A percentile compares a stretch with the other conserved stretches of the same genome.
Evolutionary conservation across 257 asterid genomes (phyloP).

Genomic region (Solanum gandarillasii): DNA sequence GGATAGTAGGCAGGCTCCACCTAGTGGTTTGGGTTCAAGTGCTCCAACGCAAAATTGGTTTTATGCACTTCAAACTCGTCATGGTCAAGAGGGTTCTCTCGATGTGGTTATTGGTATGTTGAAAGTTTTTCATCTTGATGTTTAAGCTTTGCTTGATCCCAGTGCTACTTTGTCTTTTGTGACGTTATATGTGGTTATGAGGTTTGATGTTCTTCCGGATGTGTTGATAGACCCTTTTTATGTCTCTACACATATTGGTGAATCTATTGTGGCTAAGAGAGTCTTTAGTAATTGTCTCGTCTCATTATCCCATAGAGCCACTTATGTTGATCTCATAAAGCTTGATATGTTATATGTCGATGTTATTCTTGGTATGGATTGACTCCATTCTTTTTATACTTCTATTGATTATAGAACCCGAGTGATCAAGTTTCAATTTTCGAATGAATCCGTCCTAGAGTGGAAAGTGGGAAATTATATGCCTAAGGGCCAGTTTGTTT

Average conservation of each 20-base stretch:
- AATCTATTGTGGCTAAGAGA: background rate
- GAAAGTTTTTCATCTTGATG: background rate
- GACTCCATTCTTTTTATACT: background rate
- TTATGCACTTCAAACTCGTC: background rate
- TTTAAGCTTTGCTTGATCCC: background rate
- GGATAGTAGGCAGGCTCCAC: background rate
- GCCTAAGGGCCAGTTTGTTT: background rate
- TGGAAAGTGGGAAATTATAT: background rate
- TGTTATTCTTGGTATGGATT: background rate
- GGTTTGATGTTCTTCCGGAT: background rate
- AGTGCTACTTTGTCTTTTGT: no score
- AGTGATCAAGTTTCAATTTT: background rate
- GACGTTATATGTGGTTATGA: background rate
- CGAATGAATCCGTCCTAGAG: background rate
- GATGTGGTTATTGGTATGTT: background rate
- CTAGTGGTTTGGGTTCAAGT: background rate
- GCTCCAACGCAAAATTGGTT: background rate
- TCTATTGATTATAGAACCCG: background rate
- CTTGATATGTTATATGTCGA: background rate
- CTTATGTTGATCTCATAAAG: background rate
- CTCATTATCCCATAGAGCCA: background rate
- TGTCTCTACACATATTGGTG: background rate
- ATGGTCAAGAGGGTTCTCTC: background rate
- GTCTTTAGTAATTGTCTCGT: background rate
- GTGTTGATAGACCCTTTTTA: background rate